These are phyloP conservation scores for Colletotrichum liriopes DNA, from an alignment of 2,329 filamentous ascomycete species.

Conservation along the genomic window DNA sequence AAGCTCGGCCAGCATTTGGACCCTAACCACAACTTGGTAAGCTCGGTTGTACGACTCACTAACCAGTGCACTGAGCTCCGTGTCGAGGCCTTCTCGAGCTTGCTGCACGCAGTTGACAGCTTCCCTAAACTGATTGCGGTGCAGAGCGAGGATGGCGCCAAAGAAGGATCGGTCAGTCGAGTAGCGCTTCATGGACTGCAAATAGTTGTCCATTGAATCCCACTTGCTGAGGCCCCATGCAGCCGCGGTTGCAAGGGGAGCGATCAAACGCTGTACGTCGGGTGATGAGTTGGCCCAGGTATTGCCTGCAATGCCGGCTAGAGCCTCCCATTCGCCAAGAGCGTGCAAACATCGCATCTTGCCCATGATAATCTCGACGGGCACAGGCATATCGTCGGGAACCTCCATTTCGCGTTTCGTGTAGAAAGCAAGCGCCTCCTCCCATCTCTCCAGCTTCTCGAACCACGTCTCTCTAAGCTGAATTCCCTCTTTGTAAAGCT, in stretches of 20 bases:
- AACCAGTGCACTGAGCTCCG: conserved; percentile 95
- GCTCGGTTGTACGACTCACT: conserved; percentile 98
- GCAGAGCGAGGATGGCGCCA: conserved; percentile 93
- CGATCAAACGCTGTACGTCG: conserved; percentile 92
- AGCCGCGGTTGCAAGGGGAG: conserved; percentile 92
- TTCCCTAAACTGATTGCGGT: conserved; percentile 95
- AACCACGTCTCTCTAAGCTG: conserved; percentile 99
- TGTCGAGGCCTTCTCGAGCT: conserved; percentile 93
- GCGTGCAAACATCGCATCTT: conserved; percentile 99
- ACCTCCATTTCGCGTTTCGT: conserved; percentile 86
- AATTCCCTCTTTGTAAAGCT: conserved; percentile 93
- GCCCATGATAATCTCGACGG: conserved; percentile 97
- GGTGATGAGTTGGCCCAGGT: conserved; percentile 93
- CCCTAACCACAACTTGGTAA: conserved; percentile 97
- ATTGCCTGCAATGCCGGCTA: conserved; percentile 90
- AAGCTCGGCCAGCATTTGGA: conserved; percentile 98
- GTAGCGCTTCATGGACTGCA: conserved; percentile 93
- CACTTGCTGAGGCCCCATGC: conserved; percentile 98
- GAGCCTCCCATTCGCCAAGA: conserved; percentile 95
- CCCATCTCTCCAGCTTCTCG: conserved; percentile 98
- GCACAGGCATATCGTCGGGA: conserved; percentile 68
- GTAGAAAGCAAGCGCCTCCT: conserved; percentile 94
- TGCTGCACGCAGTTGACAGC: conserved; percentile 91
- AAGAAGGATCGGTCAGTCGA: conserved; percentile 98
- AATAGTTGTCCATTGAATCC: conserved; percentile 98